Evolutionary conservation across 2,329 filamentous ascomycete species (phyloP), one percentile per base, ranked within the genome.

Genomic region (Calonectria hongkongensis): DNA sequence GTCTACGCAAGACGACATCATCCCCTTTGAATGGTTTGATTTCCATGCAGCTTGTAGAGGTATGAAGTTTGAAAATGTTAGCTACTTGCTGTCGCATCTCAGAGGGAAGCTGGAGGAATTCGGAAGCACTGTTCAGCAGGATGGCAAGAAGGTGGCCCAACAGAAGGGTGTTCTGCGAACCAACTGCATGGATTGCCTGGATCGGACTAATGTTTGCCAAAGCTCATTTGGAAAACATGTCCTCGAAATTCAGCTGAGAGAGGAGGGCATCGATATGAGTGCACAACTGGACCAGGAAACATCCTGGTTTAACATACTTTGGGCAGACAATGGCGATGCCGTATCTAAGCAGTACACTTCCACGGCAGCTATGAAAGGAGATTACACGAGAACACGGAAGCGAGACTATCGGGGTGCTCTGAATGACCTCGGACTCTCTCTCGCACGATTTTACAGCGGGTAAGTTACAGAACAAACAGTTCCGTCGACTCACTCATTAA

Each of bases 131-230:
- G 89, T 94, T 2, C 86, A 88, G 66, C 79, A 84, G 15, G 83
- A 86, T 21, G 88, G 87, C 2, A 81, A 83, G 36, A 71, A 89
- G 16, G 77, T 84, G 18, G 78, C 81, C 5, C 86, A 82, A 58
- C 96, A 98, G 82, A 88, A 86, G 30, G 96, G 96, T 1, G 91
- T 98, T 8, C 83, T 98, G n/a, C 90, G 97, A 69, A 98, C 95
- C 2, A 99, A 99, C 81, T 99, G 97, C 83, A 98, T 99, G 97
- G 97, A 99, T 81, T 99, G 97, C 79, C 87, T 99, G 12, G 97
- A 99, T 82, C 92, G 97, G 27, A 99, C 97, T 2, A 98, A 98
- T 78, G 96, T 99, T 27, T 95, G 96, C 48, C 96, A 98, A 84
- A 98, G 95, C 80, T 97, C 95, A 0, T 96, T 96, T 81, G 97